Base-by-base conservation (phyloP, 768 basidiomycete species). In the Paxillus rubicundulus region DNA sequence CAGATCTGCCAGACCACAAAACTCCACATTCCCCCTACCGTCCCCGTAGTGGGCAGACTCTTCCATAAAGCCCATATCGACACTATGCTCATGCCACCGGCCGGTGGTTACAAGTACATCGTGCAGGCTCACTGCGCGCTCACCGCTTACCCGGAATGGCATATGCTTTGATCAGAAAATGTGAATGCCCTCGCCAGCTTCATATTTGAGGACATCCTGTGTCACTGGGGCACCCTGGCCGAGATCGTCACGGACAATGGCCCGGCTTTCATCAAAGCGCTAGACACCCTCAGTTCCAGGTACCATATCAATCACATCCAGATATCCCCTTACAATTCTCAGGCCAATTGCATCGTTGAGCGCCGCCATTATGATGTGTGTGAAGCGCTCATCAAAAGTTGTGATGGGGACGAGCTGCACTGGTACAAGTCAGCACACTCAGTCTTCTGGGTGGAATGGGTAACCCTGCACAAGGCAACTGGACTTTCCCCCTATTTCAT, bases 401-500 rank as follows among this genome's bases (percentile, higher is more conserved):
- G 27, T 13, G 18, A 12, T 27, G 42, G 47, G 44, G 55, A 52
- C 9, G 47, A 48, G 20, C 5, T 8, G 2, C 14, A 9, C 9
- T 56, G 51, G 55, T 27, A n/a, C 30, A 9, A 2, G 51, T 64
- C 2, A 59, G 30, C 55, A 0, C 54, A 61, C 12, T 57, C 53
- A 1, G 59, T 69, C 0, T 64, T 77, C n/a, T 75, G 73, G 72
- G 62, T 74, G 0, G 71, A 78, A 1, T 43, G 69, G 2, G 36
- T 52, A 8, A 52, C 51, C 13, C 28, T 46, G 4, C 18, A 10
- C 0, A 28, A 46, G 14, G 28, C 43, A 0, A 39, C 10, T 1
- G 17, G 44, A 0, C 24, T 34, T 9, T 52, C 37, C 2, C 51
- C 48, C 1, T 53, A 53, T 5, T 57, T 57, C 36, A 46, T 52